Evolutionary conservation across 495 filamentous ascomycete species (phyloP), one percentile per base, ranked within the genome.

Genomic region (Emericellopsis terricola): DNA sequence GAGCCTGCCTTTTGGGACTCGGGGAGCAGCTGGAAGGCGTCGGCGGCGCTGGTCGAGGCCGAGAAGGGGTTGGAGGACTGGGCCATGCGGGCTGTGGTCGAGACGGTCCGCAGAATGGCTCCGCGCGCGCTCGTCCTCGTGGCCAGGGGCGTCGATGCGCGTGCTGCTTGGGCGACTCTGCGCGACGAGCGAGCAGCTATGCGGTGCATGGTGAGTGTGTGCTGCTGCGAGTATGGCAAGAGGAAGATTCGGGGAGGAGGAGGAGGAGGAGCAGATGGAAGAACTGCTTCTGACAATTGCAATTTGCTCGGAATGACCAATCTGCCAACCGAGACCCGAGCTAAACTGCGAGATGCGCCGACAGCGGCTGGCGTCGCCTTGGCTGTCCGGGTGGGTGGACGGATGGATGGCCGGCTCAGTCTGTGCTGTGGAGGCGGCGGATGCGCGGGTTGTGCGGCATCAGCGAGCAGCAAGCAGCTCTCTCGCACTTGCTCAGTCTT

Each of bases 21-120:
- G 14, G 80, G 65, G 11, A 92, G 65, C 11, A 92, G 69, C 47
- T 92, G 85, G 58, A 78, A 92, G 17, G 74, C 63, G 48, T 87
- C 79, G 16, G 73, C 65, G 1, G 73, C 68, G 15, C 76, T 57
- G 18, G 60, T 47, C 3, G 69, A 60, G 10, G 78, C 72, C 18
- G 64, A 29, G 15, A 62, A 52, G 13, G 57, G 53, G 11, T 51
- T 39, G 24, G 14, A 7, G 31, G 19, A 6, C 6, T 11, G 6
- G 24, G 41, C 33, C 53, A 55, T 57, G 31, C 42, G 49, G 31
- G 34, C 21, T 18, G 33, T 4, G 8, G 45, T 6, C 4, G 50
- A 43, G 11, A 41, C 45, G 19, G 50, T 51, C 8, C 48, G 40
- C 29, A 50, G 38, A 7, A 41, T 42, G n/a, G 31, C 20, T 21